phyloP scores from a whole-genome alignment of 192 early-diverging fungal species.

The Dispira simplex region DNA sequence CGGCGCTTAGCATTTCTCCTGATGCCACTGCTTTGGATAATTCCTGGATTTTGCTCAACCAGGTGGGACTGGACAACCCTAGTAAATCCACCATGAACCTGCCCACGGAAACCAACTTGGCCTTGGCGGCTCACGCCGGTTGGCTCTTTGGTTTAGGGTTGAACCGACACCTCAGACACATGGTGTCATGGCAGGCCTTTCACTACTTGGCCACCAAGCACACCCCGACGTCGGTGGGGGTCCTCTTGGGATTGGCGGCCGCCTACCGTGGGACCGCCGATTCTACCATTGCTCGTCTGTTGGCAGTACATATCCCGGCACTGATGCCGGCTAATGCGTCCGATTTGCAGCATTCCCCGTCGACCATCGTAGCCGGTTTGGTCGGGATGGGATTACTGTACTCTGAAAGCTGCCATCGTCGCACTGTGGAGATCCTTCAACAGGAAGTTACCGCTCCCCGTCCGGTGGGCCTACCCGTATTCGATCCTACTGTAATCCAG shows the following conservation, averaged over 20 bases:
- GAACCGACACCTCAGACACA: constrained; percentile 39
- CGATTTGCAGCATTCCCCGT: constrained; percentile 32
- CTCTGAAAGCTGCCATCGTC: constrained; percentile 32
- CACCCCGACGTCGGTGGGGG: constrained; percentile 37
- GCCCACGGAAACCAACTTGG: background rate
- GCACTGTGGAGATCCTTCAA: constrained; percentile 43
- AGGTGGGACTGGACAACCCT: constrained; percentile 24
- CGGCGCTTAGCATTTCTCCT: constrained; percentile 39
- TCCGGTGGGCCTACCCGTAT: constrained; percentile 4
- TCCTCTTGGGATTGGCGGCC: constrained; percentile 49
- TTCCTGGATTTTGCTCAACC: constrained; percentile 58
- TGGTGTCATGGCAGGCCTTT: constrained; percentile 33
- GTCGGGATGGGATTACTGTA: constrained; percentile 55
- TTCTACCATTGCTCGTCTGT: constrained; percentile 30
- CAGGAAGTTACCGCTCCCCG: constrained; percentile 29
- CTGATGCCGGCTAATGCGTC: constrained; percentile 29
- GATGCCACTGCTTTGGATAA: constrained; percentile 30
- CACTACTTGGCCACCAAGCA: constrained; percentile 44
- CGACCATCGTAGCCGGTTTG: constrained; percentile 37
- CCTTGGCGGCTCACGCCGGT: constrained; percentile 39
- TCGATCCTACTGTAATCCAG: background rate
- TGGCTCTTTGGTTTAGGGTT: constrained; percentile 57
- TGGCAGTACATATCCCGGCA: constrained; percentile 48
- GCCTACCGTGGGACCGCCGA: constrained; percentile 43
- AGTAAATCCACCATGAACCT: too few relatives aligned